Evolutionary conservation across 768 basidiomycete species (phyloP).

Genomic region (Auriscalpium orientale): DNA sequence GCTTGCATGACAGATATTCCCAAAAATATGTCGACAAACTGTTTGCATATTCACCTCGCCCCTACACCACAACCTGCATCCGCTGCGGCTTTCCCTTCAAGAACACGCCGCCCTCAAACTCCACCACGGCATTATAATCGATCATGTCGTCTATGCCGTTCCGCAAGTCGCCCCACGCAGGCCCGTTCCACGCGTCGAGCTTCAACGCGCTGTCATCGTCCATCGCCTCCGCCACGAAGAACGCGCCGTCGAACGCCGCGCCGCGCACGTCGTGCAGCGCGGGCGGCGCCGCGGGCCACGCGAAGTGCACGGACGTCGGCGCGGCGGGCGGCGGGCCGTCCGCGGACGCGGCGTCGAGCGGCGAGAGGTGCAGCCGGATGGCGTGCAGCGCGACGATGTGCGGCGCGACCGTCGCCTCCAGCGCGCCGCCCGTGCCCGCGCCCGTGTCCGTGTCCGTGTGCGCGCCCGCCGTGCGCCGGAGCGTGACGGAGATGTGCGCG

Average conservation of each 20-base stretch:
- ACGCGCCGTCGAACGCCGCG: background rate
- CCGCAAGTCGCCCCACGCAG: background rate
- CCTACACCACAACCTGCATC: background rate
- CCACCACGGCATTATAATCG: background rate
- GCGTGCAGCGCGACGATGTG: slow-evolving; percentile 1
- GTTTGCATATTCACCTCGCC: no score
- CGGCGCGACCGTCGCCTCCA: slow-evolving; percentile 1
- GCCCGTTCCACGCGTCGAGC: background rate
- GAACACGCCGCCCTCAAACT: slow-evolving; percentile 1
- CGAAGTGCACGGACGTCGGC: slow-evolving; percentile 1
- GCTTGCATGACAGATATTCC: no score
- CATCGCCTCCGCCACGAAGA: background rate
- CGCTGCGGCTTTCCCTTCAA: background rate
- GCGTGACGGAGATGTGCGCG: background rate
- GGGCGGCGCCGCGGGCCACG: slow-evolving; percentile 2
- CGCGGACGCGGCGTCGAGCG: background rate
- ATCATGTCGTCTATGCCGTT: slow-evolving; percentile 8
- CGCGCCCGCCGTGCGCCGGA: background rate
- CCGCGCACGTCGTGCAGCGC: slow-evolving; percentile 1
- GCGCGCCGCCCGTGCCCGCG: background rate
- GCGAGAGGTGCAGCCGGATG: background rate
- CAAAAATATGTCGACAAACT: no score
- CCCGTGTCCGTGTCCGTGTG: no score
- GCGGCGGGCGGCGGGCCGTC: background rate
- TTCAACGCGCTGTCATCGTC: background rate